phyloP scores from a whole-genome alignment of 441 rosid species.

The Jatropha multifida region DNA sequence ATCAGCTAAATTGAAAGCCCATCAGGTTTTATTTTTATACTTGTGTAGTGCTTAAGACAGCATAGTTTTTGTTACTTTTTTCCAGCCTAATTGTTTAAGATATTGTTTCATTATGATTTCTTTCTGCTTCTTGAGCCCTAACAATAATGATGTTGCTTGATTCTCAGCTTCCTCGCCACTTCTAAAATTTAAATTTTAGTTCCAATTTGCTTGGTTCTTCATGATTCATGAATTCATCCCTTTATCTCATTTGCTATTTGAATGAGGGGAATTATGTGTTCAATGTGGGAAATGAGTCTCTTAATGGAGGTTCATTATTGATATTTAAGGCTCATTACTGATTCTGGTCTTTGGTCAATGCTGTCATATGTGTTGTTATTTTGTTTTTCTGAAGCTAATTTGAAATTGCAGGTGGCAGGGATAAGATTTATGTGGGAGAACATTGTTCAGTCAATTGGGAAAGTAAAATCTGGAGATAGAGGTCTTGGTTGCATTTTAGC shows the following conservation, averaged over 20 bases:
- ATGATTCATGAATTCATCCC: neutral
- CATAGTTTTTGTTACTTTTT: neutral
- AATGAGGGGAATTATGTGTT: neutral
- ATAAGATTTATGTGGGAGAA: conserved; percentile 99
- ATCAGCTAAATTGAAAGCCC: conserved; percentile 86
- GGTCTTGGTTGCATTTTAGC: conserved; percentile 99
- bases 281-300: neutral
- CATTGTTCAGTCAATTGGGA: conserved; percentile 83
- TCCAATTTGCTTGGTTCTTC: neutral
- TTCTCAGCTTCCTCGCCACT: neutral
- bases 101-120: conserved; percentile 3
- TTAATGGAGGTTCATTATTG: neutral
- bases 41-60: conserved; percentile 16
- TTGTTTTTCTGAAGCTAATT: conserved; percentile 23
- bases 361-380: neutral
- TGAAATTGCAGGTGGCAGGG: conserved; percentile 78
- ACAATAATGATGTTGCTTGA: neutral
- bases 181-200: neutral
- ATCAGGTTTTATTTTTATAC: conserved; percentile 68
- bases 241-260: conserved; percentile 6
- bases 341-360: neutral
- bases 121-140: conserved; percentile 8
- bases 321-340: neutral
- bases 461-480: conserved; percentile 90
- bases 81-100: neutral